Base-by-base conservation (phyloP, 257 asterid genomes). In the Solanum clarkiae region DNA sequence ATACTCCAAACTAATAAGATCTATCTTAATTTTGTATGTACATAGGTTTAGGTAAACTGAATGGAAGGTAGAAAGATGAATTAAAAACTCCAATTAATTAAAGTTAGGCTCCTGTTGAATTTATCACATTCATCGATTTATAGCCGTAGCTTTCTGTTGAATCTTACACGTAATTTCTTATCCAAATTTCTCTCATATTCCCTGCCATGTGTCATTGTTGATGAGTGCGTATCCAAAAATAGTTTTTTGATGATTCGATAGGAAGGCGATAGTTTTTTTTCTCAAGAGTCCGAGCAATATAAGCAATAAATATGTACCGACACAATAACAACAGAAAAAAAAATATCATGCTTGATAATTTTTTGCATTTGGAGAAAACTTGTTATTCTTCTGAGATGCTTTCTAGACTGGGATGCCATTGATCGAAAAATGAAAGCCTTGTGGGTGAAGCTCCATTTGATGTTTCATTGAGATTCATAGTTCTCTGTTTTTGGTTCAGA, bases 351-450 rank as follows among this genome's bases (percentile, higher is more conserved):
- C 56, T 47, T 22, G 47, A 63, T 63, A 24, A 8, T 45, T 11
- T 62, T 63, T 63, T 17, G 60, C 66, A 65, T 65, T 65, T 49
- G 26, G 5, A 77, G 36, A 74, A 24, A 51, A 3, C 42, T 68
- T 16, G 57, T 86, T 47, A 84, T 80, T 88, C 89, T 84, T 88
- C 91, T 26, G 9, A 45, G 47, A 86, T 75, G 80, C 65, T 88
- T 20, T 75, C 65, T 45, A 88, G 62, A 65, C 47, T 85, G 4
- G 91, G 90, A 80, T 84, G 90, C 90, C 90, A 88, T 8, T 63
- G 62, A 71, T 88, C 86, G 40, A 81, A 86, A 80, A 85, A 44
- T n/a, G 86, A 59, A 11, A 84, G 53, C 59, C 86, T 36, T 32
- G 57, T 87, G 22, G 90, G 88, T 0, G 63, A 63, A 70, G 63